Evolutionary conservation across 768 basidiomycete genomes (phyloP), one percentile per base, ranked within the genome.

Genomic region (Tylopilus subfusipes): DNA sequence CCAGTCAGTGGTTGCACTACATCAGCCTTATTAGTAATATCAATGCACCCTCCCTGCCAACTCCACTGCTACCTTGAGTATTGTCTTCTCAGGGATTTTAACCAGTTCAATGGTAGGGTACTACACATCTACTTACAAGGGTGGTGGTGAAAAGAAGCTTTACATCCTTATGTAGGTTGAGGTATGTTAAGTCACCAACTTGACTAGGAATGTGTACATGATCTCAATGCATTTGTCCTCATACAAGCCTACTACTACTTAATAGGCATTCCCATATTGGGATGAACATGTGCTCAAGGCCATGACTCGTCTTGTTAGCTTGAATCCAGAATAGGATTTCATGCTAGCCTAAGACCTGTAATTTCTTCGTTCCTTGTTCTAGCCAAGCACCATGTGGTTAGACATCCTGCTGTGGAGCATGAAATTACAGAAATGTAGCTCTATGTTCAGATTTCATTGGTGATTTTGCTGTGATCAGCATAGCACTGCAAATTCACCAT

Each of bases 221-320:
- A 43, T 50, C 53, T 56, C 44, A 46, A 42, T 42, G 27, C 18
- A 48, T 52, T 18, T 31, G 38, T 33, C n/a, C n/a, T n/a, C 8
- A 10, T 34, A 33, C 16, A 58, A 96, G 86, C 85, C 94, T 34
- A 95, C 90, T 34, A 85, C 85, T 55, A 93, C 94, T 10, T 77
- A 93, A 46, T 79, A 82, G 39, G 83, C 87, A 8, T 90, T 92
- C 69, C 90, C 90, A 25, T 91, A 87, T 74, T 96, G 91, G 90
- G 95, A 97, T 66, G 94, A 97, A 66, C 96, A 94, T 14, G 77
- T 82, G 34, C 77, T 95, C 61, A 98, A 98, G 69, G 87, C 93
- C 0, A 93, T n/a, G n/a, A n/a, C n/a, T n/a, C n/a, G n/a, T n/a
- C n/a, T n/a, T n/a, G n/a, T n/a, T n/a, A n/a, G n/a, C n/a, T n/a